Evolutionary conservation across 2,329 filamentous ascomycete genomes (phyloP).

Genomic region (Penicillium sp.): DNA sequence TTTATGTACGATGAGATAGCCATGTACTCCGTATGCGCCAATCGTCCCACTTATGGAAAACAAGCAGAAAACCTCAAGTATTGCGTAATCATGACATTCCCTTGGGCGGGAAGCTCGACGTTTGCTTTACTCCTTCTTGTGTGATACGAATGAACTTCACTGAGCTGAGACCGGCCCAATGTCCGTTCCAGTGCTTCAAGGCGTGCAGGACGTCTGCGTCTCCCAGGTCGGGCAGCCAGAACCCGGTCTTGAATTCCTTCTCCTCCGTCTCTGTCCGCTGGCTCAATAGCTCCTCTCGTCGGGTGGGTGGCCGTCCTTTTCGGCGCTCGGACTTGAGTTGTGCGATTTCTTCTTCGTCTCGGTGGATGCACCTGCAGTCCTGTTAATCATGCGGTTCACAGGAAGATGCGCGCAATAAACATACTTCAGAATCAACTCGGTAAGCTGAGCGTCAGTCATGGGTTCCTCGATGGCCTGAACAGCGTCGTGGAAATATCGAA

Average conservation of each 20-base stretch:
- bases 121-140: conserved; percentile 62
- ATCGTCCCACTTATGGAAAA: conserved; percentile 18
- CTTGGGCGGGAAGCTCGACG: conserved; percentile 78
- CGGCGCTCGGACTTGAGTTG: conserved; percentile 64
- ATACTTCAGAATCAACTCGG: conserved; percentile 62
- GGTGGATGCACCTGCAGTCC: conserved; percentile 39
- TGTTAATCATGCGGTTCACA: neutral
- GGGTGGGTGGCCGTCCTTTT: conserved; percentile 74
- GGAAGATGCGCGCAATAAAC: conserved; percentile 20
- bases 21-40: conserved; percentile 28
- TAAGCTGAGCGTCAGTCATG: conserved; percentile 41
- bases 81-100: conserved; percentile 47
- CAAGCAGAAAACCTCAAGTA: conserved; percentile 7
- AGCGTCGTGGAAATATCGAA: conserved; percentile 71
- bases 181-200: conserved; percentile 75
- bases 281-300: conserved; percentile 74
- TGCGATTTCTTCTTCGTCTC: conserved; percentile 40
- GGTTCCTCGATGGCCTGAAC: conserved; percentile 42
- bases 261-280: conserved; percentile 69
- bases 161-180: conserved; percentile 77
- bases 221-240: conserved; percentile 76
- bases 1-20: conserved; percentile 16
- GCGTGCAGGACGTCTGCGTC: conserved; percentile 64
- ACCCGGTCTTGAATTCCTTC: conserved; percentile 80
- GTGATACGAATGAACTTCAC: conserved; percentile 76